These are phyloP conservation scores for Cordyceps cateniannulata DNA, from an alignment of 2,329 filamentous ascomycete species.

Conservation along the genomic window DNA sequence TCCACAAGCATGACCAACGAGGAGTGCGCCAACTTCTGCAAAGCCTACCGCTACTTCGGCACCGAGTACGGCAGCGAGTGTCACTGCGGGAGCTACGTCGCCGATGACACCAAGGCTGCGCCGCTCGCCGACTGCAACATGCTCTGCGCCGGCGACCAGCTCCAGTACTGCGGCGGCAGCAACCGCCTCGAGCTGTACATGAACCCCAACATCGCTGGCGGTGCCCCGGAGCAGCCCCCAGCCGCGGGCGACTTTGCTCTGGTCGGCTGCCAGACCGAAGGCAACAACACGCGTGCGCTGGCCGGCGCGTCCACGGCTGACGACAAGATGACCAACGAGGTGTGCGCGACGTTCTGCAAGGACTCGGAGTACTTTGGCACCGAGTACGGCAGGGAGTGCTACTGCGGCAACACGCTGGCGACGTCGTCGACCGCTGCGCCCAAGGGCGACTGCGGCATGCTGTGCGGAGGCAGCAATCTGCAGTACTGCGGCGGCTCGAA, in stretches of 20 bases:
- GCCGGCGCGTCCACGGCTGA: conserved; percentile 17
- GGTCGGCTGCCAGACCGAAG: conserved; percentile 32
- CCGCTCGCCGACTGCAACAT: conserved; percentile 28
- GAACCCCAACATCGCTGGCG: conserved; percentile 20
- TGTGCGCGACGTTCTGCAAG: conserved; percentile 27
- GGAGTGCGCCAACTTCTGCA: conserved; percentile 28
- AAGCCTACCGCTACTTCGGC: conserved; percentile 34
- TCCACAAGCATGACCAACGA: conserved; percentile 28
- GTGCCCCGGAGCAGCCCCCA: conserved; percentile 25
- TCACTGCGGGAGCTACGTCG: conserved; percentile 31
- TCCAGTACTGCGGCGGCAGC: conserved; percentile 28
- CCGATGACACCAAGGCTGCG: conserved; percentile 21
- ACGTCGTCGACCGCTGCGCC: conserved; percentile 23
- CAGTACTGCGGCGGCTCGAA: conserved; percentile 36
- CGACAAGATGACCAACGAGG: conserved; percentile 27
- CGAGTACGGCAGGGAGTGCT: conserved; percentile 32
- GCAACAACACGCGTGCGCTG: conserved; percentile 28
- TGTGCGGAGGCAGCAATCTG: conserved; percentile 30
- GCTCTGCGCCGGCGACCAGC: conserved; percentile 26
- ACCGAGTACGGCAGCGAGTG: conserved; percentile 34
- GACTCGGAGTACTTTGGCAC: conserved; percentile 29
- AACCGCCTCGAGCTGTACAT: conserved; percentile 29
- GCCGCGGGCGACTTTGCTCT: conserved; percentile 26
- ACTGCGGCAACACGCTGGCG: conserved; percentile 27
- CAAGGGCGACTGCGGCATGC: conserved; percentile 32